Evolutionary conservation across 2,329 filamentous ascomycete species (phyloP).

Genomic region (Xylaria hypoxylon): DNA sequence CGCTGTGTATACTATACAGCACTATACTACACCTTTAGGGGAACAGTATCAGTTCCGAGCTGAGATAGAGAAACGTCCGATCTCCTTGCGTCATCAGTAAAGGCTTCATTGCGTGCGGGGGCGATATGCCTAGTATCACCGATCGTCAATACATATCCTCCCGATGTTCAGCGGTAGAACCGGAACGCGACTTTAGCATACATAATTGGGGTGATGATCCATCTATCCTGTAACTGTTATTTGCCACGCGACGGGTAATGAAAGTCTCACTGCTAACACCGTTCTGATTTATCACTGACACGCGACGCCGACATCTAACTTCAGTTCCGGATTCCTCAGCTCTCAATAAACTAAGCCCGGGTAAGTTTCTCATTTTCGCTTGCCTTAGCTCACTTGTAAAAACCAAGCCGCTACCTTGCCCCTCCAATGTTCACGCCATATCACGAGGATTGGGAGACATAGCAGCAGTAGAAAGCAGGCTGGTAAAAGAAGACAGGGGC

Average conservation of each 20-base stretch:
- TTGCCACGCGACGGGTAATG: background rate
- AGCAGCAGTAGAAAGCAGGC: background rate
- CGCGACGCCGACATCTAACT: too few species aligned
- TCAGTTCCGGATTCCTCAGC: too few species aligned
- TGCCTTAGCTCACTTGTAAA: background rate
- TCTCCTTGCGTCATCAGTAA: background rate
- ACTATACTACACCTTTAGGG: too few species aligned
- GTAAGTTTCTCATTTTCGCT: background rate
- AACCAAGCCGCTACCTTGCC: background rate
- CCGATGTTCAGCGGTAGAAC: background rate
- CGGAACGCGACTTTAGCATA: background rate
- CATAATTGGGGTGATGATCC: background rate
- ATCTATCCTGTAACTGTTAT: background rate
- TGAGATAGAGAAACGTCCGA: background rate
- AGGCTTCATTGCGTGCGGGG: too few species aligned
- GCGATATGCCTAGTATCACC: too few species aligned
- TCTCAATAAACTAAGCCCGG: too few species aligned
- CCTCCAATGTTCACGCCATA: background rate
- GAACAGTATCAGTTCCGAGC: too few species aligned
- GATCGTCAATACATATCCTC: background rate
- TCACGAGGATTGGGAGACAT: background rate
- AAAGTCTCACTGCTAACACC: background rate
- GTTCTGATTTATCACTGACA: too few species aligned
- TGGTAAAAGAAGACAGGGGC: too few species aligned
- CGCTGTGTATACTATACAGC: background rate